Conservation (phyloP, 352 stramenopile species). For the Pythium grandisporangium region DNA sequence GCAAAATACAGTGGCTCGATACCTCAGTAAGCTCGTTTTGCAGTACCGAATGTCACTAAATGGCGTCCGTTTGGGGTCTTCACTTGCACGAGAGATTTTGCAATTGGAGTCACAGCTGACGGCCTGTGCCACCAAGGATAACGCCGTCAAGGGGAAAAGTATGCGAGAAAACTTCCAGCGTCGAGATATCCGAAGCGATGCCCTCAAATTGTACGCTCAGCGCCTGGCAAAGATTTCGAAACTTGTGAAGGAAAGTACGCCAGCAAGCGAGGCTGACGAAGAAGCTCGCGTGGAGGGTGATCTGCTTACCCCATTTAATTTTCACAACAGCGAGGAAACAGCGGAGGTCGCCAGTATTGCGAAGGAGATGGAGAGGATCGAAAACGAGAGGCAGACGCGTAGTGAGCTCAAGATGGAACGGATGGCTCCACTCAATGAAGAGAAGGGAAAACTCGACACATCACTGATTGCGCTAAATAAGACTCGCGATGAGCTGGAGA, state of each 20-base stretch:
- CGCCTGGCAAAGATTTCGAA: slow-evolving; percentile 27
- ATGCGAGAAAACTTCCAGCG: slow-evolving; percentile 77
- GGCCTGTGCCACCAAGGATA: slow-evolving; percentile 26
- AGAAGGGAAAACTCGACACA: slow-evolving; percentile 18
- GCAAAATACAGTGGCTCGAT: slow-evolving; percentile 21
- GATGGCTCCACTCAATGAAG: too few relatives aligned
- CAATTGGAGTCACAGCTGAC: slow-evolving; percentile 37
- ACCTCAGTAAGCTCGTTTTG: slow-evolving; percentile 44
- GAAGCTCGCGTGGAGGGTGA: too few relatives aligned
- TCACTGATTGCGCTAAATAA: slow-evolving; percentile 25
- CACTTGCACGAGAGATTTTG: slow-evolving; percentile 36
- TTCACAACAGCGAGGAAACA: too few relatives aligned
- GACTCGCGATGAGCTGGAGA: slow-evolving; percentile 42
- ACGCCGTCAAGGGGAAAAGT: slow-evolving; percentile 46
- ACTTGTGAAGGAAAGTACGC: slow-evolving; percentile 23
- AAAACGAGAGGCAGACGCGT: slow-evolving; percentile 17
- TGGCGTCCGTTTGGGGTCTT: slow-evolving; percentile 27
- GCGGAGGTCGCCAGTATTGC: too few relatives aligned
- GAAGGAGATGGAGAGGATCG: slow-evolving; percentile 30
- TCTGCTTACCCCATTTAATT: too few relatives aligned
- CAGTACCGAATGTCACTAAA: slow-evolving; percentile 35
- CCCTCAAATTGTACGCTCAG: slow-evolving; percentile 35
- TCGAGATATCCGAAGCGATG: slow-evolving; percentile 65
- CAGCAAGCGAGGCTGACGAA: too few relatives aligned
- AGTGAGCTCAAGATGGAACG: too few relatives aligned